A percentile compares a stretch with the other conserved stretches of the same genome.
These are phyloP conservation scores for Hypoxylon subgilvum DNA, from an alignment of 495 filamentous ascomycete species.

Conservation along the genomic window DNA sequence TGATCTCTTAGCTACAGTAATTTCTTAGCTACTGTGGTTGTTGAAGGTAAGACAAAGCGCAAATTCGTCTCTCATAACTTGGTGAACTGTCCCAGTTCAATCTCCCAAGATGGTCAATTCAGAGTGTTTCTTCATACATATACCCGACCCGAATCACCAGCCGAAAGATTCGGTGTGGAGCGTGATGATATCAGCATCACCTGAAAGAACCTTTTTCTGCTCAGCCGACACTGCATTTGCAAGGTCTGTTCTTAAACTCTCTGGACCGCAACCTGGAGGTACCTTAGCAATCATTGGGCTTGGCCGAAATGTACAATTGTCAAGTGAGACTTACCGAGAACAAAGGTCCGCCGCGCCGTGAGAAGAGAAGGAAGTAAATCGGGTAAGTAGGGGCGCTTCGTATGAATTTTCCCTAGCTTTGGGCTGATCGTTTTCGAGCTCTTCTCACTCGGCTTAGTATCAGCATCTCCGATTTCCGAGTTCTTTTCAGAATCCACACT, in stretches of 20 bases:
- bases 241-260: slow-evolving; percentile 71
- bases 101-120: not conserved
- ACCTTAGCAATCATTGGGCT: not conserved
- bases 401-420: slow-evolving; percentile 24
- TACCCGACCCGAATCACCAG: slow-evolving; percentile 26
- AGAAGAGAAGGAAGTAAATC: slow-evolving; percentile 17
- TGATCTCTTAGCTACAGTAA: too few species aligned
- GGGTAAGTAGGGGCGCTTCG: slow-evolving; percentile 23
- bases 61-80: too few species aligned
- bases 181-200: slow-evolving; percentile 68
- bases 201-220: slow-evolving; percentile 65
- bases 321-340: slow-evolving; percentile 19
- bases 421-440: slow-evolving; percentile 8
- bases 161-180: slow-evolving; percentile 70
- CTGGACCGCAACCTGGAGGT: slow-evolving; percentile 65
- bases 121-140: not conserved
- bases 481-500: slow-evolving; percentile 22
- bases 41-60: not conserved
- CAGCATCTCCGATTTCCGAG: not conserved
- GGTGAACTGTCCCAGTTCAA: too few species aligned
- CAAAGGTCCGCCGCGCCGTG: slow-evolving; percentile 13
- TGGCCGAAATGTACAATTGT: not conserved
- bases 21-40: not conserved
- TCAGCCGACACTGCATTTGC: slow-evolving; percentile 68
- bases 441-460: slow-evolving; percentile 15